Evolutionary conservation across 2,329 filamentous ascomycete species (phyloP).

Genomic region (Aspergillus puulaauensis): DNA sequence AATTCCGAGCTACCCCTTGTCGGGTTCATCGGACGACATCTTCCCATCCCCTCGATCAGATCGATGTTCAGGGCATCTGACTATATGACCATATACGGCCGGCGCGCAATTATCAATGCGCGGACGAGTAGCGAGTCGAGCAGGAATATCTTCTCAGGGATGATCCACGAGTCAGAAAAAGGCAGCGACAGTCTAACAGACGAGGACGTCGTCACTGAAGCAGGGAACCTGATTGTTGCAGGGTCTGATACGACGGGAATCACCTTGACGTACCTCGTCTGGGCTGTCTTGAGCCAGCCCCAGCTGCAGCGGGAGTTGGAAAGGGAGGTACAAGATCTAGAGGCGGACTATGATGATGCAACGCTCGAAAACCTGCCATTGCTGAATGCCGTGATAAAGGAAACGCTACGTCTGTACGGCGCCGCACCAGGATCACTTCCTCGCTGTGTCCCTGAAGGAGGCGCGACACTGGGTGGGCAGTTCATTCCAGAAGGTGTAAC

Average conservation of each 20-base stretch:
- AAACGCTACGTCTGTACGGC: constrained; percentile 58
- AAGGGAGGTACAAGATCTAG: constrained; percentile 44
- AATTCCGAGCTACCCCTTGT: constrained; percentile 10
- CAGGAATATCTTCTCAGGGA: constrained; percentile 39
- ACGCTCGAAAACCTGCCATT: constrained; percentile 52
- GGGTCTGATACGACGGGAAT: constrained; percentile 52
- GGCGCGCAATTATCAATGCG: constrained; percentile 18
- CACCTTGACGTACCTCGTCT: constrained; percentile 50
- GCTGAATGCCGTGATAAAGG: constrained; percentile 58
- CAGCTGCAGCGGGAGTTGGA: constrained; percentile 47
- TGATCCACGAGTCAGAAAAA: constrained; percentile 37
- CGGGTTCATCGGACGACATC: constrained; percentile 5
- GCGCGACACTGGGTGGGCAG: constrained; percentile 40
- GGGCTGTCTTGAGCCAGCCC: constrained; percentile 27
- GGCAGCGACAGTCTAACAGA: constrained; percentile 18
- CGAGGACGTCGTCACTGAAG: constrained; percentile 39
- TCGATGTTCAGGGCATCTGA: constrained; percentile 11
- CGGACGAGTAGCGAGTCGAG: constrained; percentile 17
- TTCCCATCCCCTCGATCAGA: constrained; percentile 7
- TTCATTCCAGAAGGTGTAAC: constrained; percentile 53
- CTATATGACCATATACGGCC: constrained; percentile 11
- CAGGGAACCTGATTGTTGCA: constrained; percentile 45
- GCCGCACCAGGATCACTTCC: constrained; percentile 59
- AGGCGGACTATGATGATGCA: constrained; percentile 39
- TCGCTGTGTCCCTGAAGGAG: constrained; percentile 48